Evolutionary conservation across 164 flowering plant species (phyloP).

Genomic region (Malania oleifera): DNA sequence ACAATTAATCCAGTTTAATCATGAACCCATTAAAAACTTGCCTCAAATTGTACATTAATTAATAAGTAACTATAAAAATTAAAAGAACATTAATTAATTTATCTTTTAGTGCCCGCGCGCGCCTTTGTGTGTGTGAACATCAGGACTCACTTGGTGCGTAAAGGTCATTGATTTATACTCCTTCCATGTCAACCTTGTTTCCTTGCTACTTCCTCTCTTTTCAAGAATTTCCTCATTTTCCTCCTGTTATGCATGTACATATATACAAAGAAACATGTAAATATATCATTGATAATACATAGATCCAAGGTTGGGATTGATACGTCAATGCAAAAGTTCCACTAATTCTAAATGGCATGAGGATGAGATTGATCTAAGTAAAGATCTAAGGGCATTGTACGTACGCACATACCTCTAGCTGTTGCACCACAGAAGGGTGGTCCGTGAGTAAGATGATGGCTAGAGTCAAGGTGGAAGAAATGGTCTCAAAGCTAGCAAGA

Average conservation of each 20-base stretch:
- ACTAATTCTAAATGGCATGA: no score
- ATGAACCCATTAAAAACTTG: no score
- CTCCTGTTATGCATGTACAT: not conserved
- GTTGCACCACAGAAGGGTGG: slow-evolving; percentile 19
- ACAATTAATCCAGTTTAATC: no score
- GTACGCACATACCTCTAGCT: slow-evolving; percentile 13
- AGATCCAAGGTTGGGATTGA: not conserved
- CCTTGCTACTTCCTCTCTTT: not conserved
- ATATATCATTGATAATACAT: no score
- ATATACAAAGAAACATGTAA: not conserved
- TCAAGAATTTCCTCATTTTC: slow-evolving; percentile 19
- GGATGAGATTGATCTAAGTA: no score
- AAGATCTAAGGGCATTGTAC: no score
- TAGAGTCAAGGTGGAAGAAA: slow-evolving; percentile 13
- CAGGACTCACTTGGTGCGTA: slow-evolving; percentile 17
- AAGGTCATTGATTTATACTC: slow-evolving; percentile 33
- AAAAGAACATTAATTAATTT: no score
- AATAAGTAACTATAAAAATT: no score
- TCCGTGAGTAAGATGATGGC: slow-evolving; percentile 22
- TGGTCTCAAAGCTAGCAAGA: slow-evolving; percentile 26
- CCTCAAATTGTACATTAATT: no score
- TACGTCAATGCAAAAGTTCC: no score
- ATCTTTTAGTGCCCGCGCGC: no score
- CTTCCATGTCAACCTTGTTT: slow-evolving; percentile 20
- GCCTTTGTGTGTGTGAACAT: no score